phyloP scores from a whole-genome alignment of 225 moss, liverwort and hornwort species.

The Marchantia polymorpha region DNA sequence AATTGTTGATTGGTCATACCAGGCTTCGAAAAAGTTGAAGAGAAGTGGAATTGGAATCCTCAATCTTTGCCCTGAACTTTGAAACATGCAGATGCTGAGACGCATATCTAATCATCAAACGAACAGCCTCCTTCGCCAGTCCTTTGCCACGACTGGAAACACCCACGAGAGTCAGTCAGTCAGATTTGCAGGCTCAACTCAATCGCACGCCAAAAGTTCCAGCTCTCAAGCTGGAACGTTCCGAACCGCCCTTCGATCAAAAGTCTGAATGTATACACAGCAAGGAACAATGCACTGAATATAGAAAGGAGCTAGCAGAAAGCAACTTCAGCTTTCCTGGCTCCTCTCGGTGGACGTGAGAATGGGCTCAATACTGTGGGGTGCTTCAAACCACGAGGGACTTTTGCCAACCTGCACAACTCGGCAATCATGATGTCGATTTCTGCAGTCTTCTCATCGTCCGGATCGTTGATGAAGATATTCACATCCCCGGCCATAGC shows the following conservation, averaged over 20 bases:
- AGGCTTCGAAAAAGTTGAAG: slow-evolving; percentile 42
- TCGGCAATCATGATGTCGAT: slow-evolving; percentile 54
- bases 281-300: background rate
- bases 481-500: slow-evolving; percentile 58
- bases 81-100: slow-evolving; percentile 37
- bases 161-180: background rate
- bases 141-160: slow-evolving; percentile 45
- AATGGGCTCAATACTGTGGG: background rate
- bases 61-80: slow-evolving; percentile 43
- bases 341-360: background rate
- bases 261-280: background rate
- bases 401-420: slow-evolving; percentile 29
- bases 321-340: background rate
- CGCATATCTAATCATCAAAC: slow-evolving; percentile 36
- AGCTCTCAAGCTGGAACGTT: no score
- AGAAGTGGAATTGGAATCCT: slow-evolving; percentile 38
- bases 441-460: slow-evolving; percentile 39
- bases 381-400: background rate
- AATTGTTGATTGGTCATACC: slow-evolving; percentile 22
- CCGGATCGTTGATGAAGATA: slow-evolving; percentile 39
- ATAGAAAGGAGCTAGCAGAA: background rate
- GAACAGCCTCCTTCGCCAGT: slow-evolving; percentile 47
- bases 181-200: no score
- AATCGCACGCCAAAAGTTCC: no score
- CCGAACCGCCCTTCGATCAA: background rate